Percentiles rank a stretch among this genome's conserved stretches.
Conservation (phyloP, 768 basidiomycete genomes). For the Rubroboletus pulcherrimus region DNA sequence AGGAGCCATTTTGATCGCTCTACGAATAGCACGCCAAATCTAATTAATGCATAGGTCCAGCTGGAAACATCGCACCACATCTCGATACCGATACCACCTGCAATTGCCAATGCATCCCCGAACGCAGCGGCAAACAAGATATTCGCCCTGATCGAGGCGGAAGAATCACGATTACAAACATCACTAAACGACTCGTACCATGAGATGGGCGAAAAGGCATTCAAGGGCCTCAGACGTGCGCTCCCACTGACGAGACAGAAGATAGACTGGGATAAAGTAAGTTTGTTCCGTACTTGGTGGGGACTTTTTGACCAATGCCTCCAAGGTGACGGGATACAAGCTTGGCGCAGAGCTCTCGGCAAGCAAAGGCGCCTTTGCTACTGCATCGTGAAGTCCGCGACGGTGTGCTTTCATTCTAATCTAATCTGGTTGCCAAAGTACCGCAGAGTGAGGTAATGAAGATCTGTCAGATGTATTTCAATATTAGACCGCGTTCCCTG, state of each 20-base stretch:
- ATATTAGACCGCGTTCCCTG: neutral
- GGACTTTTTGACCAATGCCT: neutral
- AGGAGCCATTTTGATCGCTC: constrained; percentile 17
- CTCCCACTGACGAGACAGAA: constrained; percentile 91
- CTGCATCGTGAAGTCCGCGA: constrained; percentile 19
- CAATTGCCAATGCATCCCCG: constrained; percentile 50
- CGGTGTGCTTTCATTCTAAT: neutral
- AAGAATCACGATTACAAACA: constrained; percentile 76
- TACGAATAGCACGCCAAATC: neutral
- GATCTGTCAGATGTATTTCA: constrained; percentile 4
- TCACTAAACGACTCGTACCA: constrained; percentile 80
- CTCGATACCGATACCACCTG: constrained; percentile 59
- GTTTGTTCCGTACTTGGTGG: constrained; percentile 5
- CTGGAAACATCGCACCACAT: constrained; percentile 71
- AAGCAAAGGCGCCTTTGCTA: constrained; percentile 52
- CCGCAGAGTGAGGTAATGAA: neutral
- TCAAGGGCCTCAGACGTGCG: constrained; percentile 86
- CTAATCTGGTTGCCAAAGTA: neutral
- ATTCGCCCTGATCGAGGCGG: constrained; percentile 74
- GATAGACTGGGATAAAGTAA: constrained; percentile 92
- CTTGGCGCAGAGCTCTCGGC: constrained; percentile 73
- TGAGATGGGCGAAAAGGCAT: constrained; percentile 90
- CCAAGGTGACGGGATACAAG: constrained; percentile 58
- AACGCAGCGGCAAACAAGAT: constrained; percentile 61
- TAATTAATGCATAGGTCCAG: constrained; percentile 64